These are phyloP conservation scores for Podospora tetraspora DNA, from an alignment of 495 filamentous ascomycete genomes.

Conservation along the genomic window DNA sequence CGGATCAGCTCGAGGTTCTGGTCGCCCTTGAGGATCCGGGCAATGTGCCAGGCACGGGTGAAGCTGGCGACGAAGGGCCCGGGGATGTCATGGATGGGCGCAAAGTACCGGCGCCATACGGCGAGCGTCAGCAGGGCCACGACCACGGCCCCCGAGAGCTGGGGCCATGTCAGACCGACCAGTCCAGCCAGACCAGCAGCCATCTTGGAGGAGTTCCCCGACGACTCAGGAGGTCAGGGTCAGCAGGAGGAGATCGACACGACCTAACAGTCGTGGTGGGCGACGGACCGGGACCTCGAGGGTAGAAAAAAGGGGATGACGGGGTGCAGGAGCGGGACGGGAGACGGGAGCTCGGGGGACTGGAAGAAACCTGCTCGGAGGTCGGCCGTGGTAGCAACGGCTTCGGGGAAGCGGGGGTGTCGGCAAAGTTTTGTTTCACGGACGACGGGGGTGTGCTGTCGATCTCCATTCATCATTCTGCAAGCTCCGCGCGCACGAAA, in stretches of 20 bases:
- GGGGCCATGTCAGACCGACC: background rate
- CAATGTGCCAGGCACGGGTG: slow-evolving; percentile 38
- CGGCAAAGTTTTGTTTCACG: background rate
- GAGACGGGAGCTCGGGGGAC: background rate
- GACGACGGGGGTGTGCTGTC: background rate
- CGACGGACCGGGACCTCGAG: background rate
- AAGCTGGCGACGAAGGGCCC: slow-evolving; percentile 42
- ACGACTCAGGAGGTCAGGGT: background rate
- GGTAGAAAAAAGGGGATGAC: background rate
- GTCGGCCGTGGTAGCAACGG: background rate
- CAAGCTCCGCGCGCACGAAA: background rate
- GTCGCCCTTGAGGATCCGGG: slow-evolving; percentile 36
- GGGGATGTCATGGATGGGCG: slow-evolving; percentile 27
- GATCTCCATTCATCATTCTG: background rate
- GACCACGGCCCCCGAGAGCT: slow-evolving; percentile 4
- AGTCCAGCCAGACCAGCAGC: background rate
- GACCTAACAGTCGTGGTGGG: background rate
- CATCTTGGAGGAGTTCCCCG: background rate
- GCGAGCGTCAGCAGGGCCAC: slow-evolving; percentile 7
- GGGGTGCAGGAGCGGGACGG: background rate
- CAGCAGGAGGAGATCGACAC: background rate
- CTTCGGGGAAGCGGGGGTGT: background rate
- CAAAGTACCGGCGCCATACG: slow-evolving; percentile 21
- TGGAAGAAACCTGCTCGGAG: background rate
- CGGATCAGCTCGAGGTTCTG: slow-evolving; percentile 33